A percentile compares a stretch with the other conserved stretches of the same genome.
Conservation (phyloP, 805 yeast species). For the Yarrowia sp. region DNA sequence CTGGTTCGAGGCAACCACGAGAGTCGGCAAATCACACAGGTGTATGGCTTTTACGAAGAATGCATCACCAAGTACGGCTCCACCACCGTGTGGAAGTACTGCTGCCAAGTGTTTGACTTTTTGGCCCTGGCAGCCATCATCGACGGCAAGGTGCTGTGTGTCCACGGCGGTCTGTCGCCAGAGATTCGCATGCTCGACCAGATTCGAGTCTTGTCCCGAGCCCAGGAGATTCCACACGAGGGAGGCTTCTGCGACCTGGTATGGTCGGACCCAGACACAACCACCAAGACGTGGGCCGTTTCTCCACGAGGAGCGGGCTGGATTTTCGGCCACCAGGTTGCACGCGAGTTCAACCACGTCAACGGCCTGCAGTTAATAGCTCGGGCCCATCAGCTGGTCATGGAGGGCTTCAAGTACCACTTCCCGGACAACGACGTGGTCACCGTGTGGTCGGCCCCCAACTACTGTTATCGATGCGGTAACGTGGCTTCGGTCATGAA, state of each 20-base stretch:
- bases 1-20: constrained; percentile 98
- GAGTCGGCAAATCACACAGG: constrained; percentile 97
- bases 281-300: constrained; percentile 92
- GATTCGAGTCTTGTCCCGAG: constrained; percentile 89
- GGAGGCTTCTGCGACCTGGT: constrained; percentile 98
- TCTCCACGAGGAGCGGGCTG: constrained; percentile 99
- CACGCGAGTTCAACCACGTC: constrained; percentile 94
- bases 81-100: constrained; percentile 94
- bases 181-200: constrained; percentile 98
- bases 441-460: constrained; percentile 98
- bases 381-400: constrained; percentile 96
- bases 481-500: constrained; percentile 98
- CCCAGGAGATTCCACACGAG: constrained; percentile 98
- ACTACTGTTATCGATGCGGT: constrained; percentile 96
- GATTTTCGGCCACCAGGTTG: constrained; percentile 93
- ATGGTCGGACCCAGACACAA: constrained; percentile 98
- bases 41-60: constrained; percentile 96
- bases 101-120: constrained; percentile 95
- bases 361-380: constrained; percentile 88
- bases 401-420: constrained; percentile 98
- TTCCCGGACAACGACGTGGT: constrained; percentile 96
- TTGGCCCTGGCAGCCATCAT: constrained; percentile 93
- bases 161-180: constrained; percentile 97
- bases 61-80: constrained; percentile 92
- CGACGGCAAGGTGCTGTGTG: constrained; percentile 93